Evolutionary conservation across 257 asterid genomes (phyloP), one percentile per base, ranked within the genome.

Genomic region (Schizonepeta tenuifolia): DNA sequence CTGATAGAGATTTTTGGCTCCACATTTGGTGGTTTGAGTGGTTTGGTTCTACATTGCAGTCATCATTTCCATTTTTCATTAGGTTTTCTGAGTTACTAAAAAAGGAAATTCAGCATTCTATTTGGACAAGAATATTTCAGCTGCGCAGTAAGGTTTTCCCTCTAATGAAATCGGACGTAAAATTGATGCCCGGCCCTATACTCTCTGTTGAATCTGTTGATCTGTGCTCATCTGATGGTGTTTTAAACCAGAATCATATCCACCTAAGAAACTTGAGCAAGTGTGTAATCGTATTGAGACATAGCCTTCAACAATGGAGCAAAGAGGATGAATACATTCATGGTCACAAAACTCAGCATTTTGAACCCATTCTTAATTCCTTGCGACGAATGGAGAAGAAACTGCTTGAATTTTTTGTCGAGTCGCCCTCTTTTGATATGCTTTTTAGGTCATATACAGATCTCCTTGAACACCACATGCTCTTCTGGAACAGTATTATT

Each of bases 271-370:
- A 85, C 54, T 78, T 85, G 58, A 89, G 82, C 68, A 83, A 75
- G 72, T 81, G 85, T 71, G 95, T 84, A 36, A 69, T 79, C 69
- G 74, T 84, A 65, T 77, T 95, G 87, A 88, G 93, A 70, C 84
- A 21, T 50, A 92, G 90, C 88, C 79, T 84, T 82, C 85, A 77
- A 76, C 99, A 95, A 69, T 90, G 98, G 97, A 84, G 83, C 75
- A 73, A 69, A 59, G 97, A 95, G 85, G 61, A 57, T 28, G 73
- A 56, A 35, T 65, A 49, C 71, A 55, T 18, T 53, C 57, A 67
- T 66, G 44, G 44, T 59, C 59, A 40, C 63, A 68, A 74, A 79
- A 77, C 79, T 24, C 77, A 77, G 69, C 71, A 74, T 79, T 84
- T 82, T 71, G 50, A 46, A 56, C 84, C 83, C 9, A 61, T 88